Conservation (phyloP, 1,284 basidiomycete genomes). For the Trichosporon inkin region DNA sequence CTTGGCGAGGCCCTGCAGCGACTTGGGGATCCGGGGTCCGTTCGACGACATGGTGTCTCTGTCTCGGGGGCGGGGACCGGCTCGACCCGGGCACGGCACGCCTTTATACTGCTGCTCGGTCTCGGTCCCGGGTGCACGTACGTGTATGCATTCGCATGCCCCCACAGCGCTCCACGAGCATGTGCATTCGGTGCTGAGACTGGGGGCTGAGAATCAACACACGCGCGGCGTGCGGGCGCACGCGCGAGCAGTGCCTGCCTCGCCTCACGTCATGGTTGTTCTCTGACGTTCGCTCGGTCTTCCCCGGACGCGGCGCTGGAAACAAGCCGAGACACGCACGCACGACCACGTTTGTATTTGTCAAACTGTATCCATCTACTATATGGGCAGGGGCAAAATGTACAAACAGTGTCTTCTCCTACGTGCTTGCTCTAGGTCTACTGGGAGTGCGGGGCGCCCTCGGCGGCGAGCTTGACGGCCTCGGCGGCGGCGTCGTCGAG, state of each 20-base stretch:
- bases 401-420: neutral
- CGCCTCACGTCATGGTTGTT: neutral
- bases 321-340: neutral
- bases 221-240: neutral
- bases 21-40: neutral
- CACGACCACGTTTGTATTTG: neutral
- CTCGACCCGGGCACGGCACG: no score
- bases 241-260: no score
- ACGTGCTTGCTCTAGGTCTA: neutral
- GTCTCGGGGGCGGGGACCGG: no score
- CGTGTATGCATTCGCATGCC: no score
- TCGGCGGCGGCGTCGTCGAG: constrained; percentile 64
- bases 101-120: no score
- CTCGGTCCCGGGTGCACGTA: no score
- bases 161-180: no score
- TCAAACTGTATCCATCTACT: constrained; percentile 5
- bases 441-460: constrained; percentile 14
- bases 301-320: neutral
- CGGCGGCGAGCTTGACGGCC: constrained; percentile 66
- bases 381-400: neutral
- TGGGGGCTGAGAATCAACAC: neutral
- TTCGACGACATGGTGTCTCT: neutral
- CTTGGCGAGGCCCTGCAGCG: neutral
- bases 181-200: neutral
- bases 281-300: constrained; percentile 1